Evolutionary conservation across 164 flowering plant species (phyloP), one percentile per base, ranked within the genome.

Genomic region (Stephania yunnanensis): DNA sequence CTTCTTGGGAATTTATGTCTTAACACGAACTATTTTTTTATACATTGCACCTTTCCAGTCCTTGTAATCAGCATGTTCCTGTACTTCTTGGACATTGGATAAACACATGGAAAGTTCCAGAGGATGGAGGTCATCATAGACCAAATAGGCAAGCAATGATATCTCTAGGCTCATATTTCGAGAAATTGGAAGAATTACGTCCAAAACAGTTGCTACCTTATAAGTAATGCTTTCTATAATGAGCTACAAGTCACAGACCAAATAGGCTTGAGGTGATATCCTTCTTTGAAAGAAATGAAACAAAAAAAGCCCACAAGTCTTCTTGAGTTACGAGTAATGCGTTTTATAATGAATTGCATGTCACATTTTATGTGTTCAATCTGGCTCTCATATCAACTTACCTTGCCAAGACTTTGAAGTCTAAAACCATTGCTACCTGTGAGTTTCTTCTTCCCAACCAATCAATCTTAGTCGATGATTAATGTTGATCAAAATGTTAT

Each of bases 111-210:
- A 94, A 95, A 82, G 90, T 95, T 79, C 95, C 99, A 31, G 97
- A 95, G 80, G 99, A 78, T 81, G 99, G 99, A 76, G 97, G 99
- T 76, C 99, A 95, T 86, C 95, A 87, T 75, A 84, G 97, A 68
- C 99, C 99, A 75, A 95, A 88, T 81, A 89, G 87, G 83, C 99
- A 95, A 89, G 99, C 99, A 75, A 97, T 92, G 86, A 95, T 95
- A 95, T 95, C 81, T 92, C 97, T 42, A 89, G 94, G 87, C 84
- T 84, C 71, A 95, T 93, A 80, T 95, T 95, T 25, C 25, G 25
- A 25, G 25, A 25, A 25, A 0, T 25, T 25, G 25, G 25, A 0
- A 25, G 25, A 25, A 25, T 25, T 25, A 25, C 25, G 0, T 25
- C 25, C 25, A 25, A 25, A 25, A 25, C 25, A 0, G 25, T 25